Conservation (phyloP, 371 early-diverging fungal species). For the Mucor velutinosus region DNA sequence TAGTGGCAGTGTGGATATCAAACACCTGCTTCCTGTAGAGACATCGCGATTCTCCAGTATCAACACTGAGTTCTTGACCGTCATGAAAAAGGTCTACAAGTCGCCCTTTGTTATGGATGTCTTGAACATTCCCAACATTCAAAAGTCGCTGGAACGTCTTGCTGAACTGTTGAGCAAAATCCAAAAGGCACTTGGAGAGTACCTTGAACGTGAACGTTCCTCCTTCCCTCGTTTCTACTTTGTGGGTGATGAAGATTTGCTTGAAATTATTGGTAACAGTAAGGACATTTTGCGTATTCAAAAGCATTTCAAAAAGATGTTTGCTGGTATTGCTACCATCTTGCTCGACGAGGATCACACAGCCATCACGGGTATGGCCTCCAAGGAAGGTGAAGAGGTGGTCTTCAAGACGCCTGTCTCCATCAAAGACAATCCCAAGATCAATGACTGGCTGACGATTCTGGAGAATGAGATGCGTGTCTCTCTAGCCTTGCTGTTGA, state of each 20-base stretch:
- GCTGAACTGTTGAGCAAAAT: slow-evolving; percentile 93
- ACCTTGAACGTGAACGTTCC: slow-evolving; percentile 94
- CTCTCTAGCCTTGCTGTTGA: slow-evolving; percentile 79
- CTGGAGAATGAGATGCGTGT: slow-evolving; percentile 92
- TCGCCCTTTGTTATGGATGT: slow-evolving; percentile 95
- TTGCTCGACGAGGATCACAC: slow-evolving; percentile 76
- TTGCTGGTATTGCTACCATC: slow-evolving; percentile 94
- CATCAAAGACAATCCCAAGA: slow-evolving; percentile 82
- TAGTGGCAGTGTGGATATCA: slow-evolving; percentile 93
- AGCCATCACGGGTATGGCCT: slow-evolving; percentile 82
- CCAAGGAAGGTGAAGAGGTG: slow-evolving; percentile 93
- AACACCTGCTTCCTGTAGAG: slow-evolving; percentile 94
- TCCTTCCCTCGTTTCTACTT: slow-evolving; percentile 99
- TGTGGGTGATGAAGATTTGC: slow-evolving; percentile 98
- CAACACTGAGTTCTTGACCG: slow-evolving; percentile 94
- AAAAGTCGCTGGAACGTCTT: slow-evolving; percentile 93
- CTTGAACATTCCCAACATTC: slow-evolving; percentile 89
- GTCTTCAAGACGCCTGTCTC: slow-evolving; percentile 79
- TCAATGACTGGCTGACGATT: slow-evolving; percentile 97
- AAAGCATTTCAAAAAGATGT: slow-evolving; percentile 99
- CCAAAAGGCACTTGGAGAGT: slow-evolving; percentile 98
- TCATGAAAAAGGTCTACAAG: slow-evolving; percentile 98
- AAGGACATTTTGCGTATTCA: slow-evolving; percentile 95
- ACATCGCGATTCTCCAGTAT: slow-evolving; percentile 94
- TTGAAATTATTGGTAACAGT: slow-evolving; percentile 98